These are phyloP conservation scores for Gossypium davidsonii DNA, from an alignment of 441 rosid genomes.

Conservation along the genomic window DNA sequence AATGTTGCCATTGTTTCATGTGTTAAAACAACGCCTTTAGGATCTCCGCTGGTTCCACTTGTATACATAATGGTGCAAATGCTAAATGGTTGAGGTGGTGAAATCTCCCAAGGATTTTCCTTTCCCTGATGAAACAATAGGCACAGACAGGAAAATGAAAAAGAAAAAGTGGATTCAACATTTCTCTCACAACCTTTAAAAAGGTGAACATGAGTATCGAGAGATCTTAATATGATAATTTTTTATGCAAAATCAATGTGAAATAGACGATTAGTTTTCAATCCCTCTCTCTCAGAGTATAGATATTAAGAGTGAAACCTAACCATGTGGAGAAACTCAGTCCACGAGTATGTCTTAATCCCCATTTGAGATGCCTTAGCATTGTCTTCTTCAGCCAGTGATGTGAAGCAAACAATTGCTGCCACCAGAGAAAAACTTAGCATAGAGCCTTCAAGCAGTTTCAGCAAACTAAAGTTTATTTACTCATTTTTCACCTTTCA, in stretches of 20 bases:
- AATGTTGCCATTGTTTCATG: conserved; percentile 62
- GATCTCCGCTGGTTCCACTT: conserved; percentile 94
- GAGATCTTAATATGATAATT: neutral
- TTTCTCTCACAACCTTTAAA: neutral
- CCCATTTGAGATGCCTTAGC: conserved; percentile 40
- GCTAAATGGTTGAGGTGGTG: conserved; percentile 54
- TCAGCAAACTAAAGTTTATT: conserved; percentile 5
- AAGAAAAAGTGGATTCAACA: neutral
- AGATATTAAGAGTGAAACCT: conserved; percentile 10
- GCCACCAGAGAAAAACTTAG: conserved; percentile 29
- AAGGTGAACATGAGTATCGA: neutral
- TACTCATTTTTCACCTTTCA: conserved; percentile 43
- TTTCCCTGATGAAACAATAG: conserved; percentile 45
- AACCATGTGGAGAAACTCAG: conserved; percentile 68
- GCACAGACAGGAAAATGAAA: neutral
- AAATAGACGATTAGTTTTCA: neutral
- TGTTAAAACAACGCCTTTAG: conserved; percentile 84
- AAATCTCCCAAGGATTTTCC: conserved; percentile 41
- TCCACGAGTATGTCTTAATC: conserved; percentile 61
- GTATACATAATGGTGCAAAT: conserved; percentile 94
- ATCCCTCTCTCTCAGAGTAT: neutral
- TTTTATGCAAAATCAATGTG: neutral
- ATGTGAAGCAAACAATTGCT: conserved; percentile 76
- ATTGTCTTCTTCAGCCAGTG: conserved; percentile 49
- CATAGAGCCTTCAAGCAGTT: neutral